phyloP scores from a whole-genome alignment of 2,329 filamentous ascomycete species.

The Pleurostoma richardsiae region DNA sequence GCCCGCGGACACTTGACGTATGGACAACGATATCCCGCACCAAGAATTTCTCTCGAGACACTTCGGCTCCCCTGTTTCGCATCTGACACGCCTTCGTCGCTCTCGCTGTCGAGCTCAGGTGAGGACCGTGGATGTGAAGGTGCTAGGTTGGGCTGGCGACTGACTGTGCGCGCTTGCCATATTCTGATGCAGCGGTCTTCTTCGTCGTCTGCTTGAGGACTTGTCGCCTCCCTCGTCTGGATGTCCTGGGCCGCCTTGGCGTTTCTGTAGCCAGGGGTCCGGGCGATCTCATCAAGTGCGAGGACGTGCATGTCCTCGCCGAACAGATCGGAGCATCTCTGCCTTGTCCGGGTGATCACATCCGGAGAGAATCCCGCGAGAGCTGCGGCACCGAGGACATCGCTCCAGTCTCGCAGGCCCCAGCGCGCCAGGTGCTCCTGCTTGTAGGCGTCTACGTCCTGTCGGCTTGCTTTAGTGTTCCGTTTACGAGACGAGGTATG shows the following conservation, averaged over 20 bases:
- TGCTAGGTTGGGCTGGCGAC: constrained; percentile 8
- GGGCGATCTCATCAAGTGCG: constrained; percentile 30
- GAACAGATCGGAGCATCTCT: constrained; percentile 73
- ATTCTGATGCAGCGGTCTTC: neutral
- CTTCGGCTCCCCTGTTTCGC: neutral
- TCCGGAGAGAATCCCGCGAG: constrained; percentile 63
- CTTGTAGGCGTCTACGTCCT: constrained; percentile 10
- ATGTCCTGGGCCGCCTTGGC: constrained; percentile 21
- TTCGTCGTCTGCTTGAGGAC: constrained; percentile 13
- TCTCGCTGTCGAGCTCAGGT: neutral
- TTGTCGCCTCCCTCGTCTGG: constrained; percentile 20
- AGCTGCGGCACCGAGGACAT: constrained; percentile 74
- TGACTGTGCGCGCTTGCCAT: constrained; percentile 5
- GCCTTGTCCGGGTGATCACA: constrained; percentile 63
- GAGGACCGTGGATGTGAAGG: neutral
- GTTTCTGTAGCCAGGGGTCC: no score
- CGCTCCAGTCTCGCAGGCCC: constrained; percentile 72
- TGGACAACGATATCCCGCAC: neutral
- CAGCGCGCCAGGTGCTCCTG: constrained; percentile 15
- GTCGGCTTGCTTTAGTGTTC: constrained; percentile 11
- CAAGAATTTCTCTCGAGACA: neutral
- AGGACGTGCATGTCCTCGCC: constrained; percentile 63
- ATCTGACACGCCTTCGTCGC: neutral
- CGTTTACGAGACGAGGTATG: constrained; percentile 8
- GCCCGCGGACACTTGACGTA: neutral